Base-by-base conservation (phyloP, 306 rosid species). In the Quercus ilex region DNA sequence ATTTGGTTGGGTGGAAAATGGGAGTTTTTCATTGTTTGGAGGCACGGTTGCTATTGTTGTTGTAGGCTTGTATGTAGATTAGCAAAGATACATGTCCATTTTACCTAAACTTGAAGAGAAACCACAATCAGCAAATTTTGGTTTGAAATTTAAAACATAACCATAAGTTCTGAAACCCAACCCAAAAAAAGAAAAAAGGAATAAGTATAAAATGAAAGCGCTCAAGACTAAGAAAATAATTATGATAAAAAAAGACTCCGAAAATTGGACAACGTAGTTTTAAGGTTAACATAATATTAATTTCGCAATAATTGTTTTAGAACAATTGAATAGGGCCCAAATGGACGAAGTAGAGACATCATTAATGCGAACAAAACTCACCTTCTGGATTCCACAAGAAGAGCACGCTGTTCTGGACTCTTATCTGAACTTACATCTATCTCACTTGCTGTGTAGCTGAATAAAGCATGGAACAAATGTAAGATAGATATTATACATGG, bases 311-410 rank as follows among this genome's bases (percentile, higher is more conserved):
- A 63, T 26, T 26, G 30, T 58, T 58, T 58, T 11, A 58, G 14
- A 30, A 30, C 53, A 46, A 46, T 46, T 46, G 53, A 63, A 11
- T 14, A 26, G 33, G 69, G 17, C 38, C 35, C n/a, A 18, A 17
- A 67, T 67, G 71, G 71, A 33, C 1, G 12, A 70, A 5, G 5
- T 1, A 55, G 15, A 60, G 38, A 53, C 12, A 20, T 10, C 35
- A 7, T 30, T 21, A 7, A 2, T 18, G 43, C 20, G 41, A 79
- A 76, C 49, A 79, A 23, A 84, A 79, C 74, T 80, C 78, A 92
- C 98, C 97, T 91, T 87, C 89, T 94, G 23, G 98, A 89, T 74
- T 92, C 92, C 81, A 87, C 87, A 74, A 94, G 98, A 74, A 90
- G 86, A 70, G 98, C 92, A 77, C 83, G 97, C 82, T 88, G 97